Evolutionary conservation across 306 rosid genomes (phyloP), one percentile per base, ranked within the genome.

Genomic region (Medicago arabica): DNA sequence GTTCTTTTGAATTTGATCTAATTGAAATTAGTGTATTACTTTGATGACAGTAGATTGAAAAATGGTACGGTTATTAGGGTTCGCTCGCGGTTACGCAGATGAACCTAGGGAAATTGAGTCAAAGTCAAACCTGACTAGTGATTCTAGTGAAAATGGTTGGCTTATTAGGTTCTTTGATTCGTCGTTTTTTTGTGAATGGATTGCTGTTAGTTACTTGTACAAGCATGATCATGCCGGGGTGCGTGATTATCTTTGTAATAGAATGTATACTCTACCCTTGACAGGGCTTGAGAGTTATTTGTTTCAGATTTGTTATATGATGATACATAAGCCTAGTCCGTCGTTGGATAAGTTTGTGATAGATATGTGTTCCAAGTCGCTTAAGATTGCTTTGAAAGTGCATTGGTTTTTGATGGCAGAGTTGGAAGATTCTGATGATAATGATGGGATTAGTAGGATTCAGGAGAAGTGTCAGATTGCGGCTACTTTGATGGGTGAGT

Each of bases 161-260:
- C 99, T 96, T 76, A 96, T 96, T 67, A 84, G 99, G 67, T 96
- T 96, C 84, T 96, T 96, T 79, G 99, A 96, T 82, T 96, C 99
- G 3, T 86, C 98, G 5, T 96, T 96, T 75, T 96, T 96, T 88
- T 96, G 99, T 6, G 99, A 96, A 84, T 96, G 99, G 99, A 96
- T 96, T 50, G 98, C 99, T 61, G 98, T 96, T 80, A 96, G 99
- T 83, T 96, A 96, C 83, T 80, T 96, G 58, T 96, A 96, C 88
- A 96, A 96, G 87, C 99, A 96, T 67, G 99, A 92, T 58, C 99
- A 96, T 28, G 34, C 91, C 1, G 99, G 99, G 78, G 99, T 96
- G 34, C 96, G 99, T 4, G 98, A 96, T 72, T 96, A 96, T 84
- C 96, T 96, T 67, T 96, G 98, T 72, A 96, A 96, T 78, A 80